Conservation (phyloP, 2,329 filamentous ascomycete species). For the Fusarium oligoseptatum region DNA sequence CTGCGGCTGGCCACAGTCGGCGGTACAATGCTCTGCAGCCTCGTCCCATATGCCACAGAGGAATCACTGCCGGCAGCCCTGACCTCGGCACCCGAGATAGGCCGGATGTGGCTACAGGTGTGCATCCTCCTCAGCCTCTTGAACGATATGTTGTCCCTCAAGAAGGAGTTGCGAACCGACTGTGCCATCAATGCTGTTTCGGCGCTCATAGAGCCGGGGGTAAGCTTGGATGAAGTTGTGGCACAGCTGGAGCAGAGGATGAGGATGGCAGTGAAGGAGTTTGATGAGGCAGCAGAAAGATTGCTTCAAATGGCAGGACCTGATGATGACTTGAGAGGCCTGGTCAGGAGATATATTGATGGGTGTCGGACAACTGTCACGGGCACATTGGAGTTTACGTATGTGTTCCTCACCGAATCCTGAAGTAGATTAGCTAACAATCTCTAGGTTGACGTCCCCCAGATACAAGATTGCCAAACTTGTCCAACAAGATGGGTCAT, state of each 20-base stretch:
- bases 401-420: constrained; percentile 19
- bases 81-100: constrained; percentile 10
- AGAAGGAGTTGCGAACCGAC: constrained; percentile 48
- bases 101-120: constrained; percentile 43
- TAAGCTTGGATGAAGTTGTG: constrained; percentile 41
- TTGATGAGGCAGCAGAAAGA: constrained; percentile 40
- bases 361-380: constrained; percentile 49
- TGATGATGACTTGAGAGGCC: constrained; percentile 21
- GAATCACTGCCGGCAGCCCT: constrained; percentile 23
- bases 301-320: constrained; percentile 18
- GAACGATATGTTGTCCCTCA: constrained; percentile 51
- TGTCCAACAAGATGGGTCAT: constrained; percentile 49
- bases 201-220: constrained; percentile 41
- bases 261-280: constrained; percentile 35
- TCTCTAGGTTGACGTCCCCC: constrained; percentile 48
- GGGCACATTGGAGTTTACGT: constrained; percentile 52
- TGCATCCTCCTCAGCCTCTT: constrained; percentile 43
- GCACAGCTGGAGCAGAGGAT: constrained; percentile 40
- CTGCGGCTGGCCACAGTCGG: constrained; percentile 48
- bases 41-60: constrained; percentile 44
- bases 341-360: constrained; percentile 46
- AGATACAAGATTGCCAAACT: constrained; percentile 50
- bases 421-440: constrained; percentile 20
- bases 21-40: constrained; percentile 43
- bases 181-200: constrained; percentile 50